phyloP scores from a whole-genome alignment of 352 stramenopile species.

The Pythium brassicae region DNA sequence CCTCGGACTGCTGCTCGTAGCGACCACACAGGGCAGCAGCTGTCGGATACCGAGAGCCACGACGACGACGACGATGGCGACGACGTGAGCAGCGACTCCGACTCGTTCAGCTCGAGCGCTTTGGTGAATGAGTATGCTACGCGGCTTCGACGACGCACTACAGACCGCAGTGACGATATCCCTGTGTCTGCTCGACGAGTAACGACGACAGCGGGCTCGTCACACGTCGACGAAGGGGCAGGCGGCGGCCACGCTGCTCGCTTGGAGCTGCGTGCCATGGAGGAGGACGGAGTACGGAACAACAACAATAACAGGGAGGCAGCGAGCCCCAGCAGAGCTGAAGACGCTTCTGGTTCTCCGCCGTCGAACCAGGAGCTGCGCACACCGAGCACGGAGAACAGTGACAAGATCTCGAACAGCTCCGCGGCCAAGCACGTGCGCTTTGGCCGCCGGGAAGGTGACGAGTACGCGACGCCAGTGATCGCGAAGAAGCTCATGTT shows the following conservation, averaged over 20 bases:
- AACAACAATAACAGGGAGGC: neutral
- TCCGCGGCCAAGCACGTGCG: constrained; percentile 47
- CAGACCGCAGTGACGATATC: neutral
- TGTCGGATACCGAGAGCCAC: constrained; percentile 16
- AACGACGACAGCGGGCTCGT: neutral
- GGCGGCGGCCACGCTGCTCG: neutral
- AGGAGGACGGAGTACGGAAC: neutral
- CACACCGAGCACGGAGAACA: constrained; percentile 48
- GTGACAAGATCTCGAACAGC: constrained; percentile 30
- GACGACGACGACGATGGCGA: constrained; percentile 15
- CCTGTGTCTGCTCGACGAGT: neutral
- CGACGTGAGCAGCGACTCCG: constrained; percentile 8
- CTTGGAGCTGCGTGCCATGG: neutral
- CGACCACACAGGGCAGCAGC: neutral
- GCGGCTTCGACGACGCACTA: constrained; percentile 2
- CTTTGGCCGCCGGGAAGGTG: constrained; percentile 22
- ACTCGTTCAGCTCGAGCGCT: constrained; percentile 32
- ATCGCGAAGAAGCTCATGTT: constrained; percentile 63
- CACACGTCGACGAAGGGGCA: neutral
- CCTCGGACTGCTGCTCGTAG: neutral
- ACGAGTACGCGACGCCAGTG: constrained; percentile 51
- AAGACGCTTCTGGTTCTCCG: neutral
- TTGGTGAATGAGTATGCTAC: constrained; percentile 22
- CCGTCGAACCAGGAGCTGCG: constrained; percentile 1
- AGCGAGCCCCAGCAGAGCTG: neutral